Percentiles rank a stretch among this genome's conserved stretches.
Evolutionary conservation across 495 filamentous ascomycete genomes (phyloP).

Genomic region (Tricharina praecox): DNA sequence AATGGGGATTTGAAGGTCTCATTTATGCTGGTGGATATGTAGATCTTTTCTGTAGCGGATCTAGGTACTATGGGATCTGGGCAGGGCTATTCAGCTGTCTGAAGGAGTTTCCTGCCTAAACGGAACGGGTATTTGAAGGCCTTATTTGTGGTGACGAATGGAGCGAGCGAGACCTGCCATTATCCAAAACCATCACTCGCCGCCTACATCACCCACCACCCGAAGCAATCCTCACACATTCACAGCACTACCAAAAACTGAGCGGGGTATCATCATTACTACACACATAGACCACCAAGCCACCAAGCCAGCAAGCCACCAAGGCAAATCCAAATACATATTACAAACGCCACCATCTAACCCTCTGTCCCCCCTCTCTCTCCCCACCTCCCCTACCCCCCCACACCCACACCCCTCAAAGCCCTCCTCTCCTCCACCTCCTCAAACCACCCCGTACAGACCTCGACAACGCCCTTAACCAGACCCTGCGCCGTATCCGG

Average conservation of each 20-base stretch:
- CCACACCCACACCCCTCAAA: background rate
- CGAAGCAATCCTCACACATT: no score
- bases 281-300: background rate
- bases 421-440: background rate
- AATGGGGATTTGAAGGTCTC: no score
- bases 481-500: background rate
- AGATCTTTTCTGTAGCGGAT: no score
- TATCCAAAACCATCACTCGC: no score
- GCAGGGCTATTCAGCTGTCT: no score
- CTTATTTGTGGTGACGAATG: no score
- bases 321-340: background rate
- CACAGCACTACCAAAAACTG: background rate
- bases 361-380: background rate
- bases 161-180: no score
- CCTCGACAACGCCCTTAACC: background rate
- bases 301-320: background rate
- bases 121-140: no score
- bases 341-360: background rate
- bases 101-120: no score
- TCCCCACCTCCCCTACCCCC: background rate
- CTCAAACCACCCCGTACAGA: background rate
- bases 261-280: background rate
- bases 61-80: no score
- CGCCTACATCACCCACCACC: no score
- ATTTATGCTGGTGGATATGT: no score